Evolutionary conservation across 148 eudicot species (phyloP), one percentile per base, ranked within the genome.

Genomic region (Spergularia bocconei): DNA sequence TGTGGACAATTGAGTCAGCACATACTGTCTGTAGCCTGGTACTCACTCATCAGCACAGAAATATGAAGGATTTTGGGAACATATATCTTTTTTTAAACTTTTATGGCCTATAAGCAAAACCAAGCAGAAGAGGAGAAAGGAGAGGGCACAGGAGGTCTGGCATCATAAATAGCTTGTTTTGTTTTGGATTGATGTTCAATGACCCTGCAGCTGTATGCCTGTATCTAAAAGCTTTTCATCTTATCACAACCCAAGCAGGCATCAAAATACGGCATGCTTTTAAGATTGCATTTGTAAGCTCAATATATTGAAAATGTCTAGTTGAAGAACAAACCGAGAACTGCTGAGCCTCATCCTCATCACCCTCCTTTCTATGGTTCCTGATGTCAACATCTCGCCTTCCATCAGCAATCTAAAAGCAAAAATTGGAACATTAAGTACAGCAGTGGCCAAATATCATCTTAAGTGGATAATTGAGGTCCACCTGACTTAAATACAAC

Each of bases 301-400:
- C 20, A 59, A 19, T 19, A 21, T 25, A 47, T 41, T 47, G 13
- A 17, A 23, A 51, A 61, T 33, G 6, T 33, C 13, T 15, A 65
- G 71, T 50, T 56, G 20, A 74, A 76, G 66, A 67, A 84, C 90
- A 60, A 67, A 93, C 98, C 80, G 90, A 81, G 83, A 91, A 93
- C 73, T 88, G 88, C 76, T 80, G 95, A 75, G 61, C 74, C 13
- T 87, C 93, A 15, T 86, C 93, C 41, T 90, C 88, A 50, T 91
- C 98, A 25, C 83, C 78, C 82, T 95, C 98, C 75, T 86, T 85
- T 87, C 81, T 89, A 61, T 87, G 85, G 56, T 88, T 92, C 79
- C 89, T 81, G 73, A 92, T 88, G 86, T 92, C 99, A 75, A 84
- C 70, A 73, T 92, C 97, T 84, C 86, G 86, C 81, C 91, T 89